These are phyloP conservation scores for Penicillium herquei DNA, from an alignment of 495 filamentous ascomycete genomes.

Conservation along the genomic window DNA sequence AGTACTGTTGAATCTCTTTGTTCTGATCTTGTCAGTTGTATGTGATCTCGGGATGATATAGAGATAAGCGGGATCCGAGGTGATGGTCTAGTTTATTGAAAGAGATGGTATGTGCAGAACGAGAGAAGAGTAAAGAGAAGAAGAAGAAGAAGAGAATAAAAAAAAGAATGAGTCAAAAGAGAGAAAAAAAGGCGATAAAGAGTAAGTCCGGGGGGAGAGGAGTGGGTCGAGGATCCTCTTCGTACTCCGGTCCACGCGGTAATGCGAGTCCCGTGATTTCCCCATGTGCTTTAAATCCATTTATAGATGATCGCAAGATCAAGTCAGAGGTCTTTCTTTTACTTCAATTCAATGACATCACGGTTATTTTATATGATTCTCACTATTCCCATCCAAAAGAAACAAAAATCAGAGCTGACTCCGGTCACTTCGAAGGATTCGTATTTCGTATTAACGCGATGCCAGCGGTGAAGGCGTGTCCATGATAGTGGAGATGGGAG, in stretches of 20 bases:
- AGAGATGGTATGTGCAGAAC: neutral
- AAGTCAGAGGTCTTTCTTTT: neutral
- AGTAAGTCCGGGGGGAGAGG: conserved; percentile 11
- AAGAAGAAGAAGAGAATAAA: neutral
- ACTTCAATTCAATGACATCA: too few relatives aligned
- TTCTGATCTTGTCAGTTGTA: neutral
- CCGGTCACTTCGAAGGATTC: too few relatives aligned
- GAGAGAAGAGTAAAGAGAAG: neutral
- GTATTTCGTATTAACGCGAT: too few relatives aligned
- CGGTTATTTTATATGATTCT: too few relatives aligned
- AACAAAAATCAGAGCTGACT: too few relatives aligned
- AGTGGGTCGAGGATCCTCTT: neutral
- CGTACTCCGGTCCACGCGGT: neutral
- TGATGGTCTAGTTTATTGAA: neutral
- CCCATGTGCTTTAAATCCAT: neutral
- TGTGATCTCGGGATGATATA: neutral
- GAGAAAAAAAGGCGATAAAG: conserved; percentile 12
- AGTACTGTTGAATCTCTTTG: neutral
- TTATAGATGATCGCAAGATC: too few relatives aligned
- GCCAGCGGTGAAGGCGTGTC: conserved; percentile 7
- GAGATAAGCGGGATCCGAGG: conserved; percentile 1
- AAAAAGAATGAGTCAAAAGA: conserved; percentile 2
- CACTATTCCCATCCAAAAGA: too few relatives aligned
- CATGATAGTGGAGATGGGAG: conserved; percentile 18
- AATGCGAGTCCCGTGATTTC: neutral